phyloP scores from a whole-genome alignment of 2,329 filamentous ascomycete species.

The Xylariales sp. region DNA sequence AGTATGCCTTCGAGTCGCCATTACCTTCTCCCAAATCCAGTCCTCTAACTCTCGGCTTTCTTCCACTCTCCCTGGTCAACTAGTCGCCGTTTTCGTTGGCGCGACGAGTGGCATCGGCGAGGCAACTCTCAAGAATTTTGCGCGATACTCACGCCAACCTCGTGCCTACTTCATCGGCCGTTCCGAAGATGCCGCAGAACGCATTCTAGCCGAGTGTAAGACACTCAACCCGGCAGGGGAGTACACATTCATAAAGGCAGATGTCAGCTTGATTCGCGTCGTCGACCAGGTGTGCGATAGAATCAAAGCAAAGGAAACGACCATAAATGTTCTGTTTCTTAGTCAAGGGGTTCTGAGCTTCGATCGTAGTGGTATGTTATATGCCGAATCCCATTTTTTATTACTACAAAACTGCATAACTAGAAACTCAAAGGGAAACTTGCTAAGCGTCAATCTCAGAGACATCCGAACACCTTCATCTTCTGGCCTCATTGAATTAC shows the following conservation, averaged over 20 bases:
- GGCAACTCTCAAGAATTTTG: conserved; percentile 39
- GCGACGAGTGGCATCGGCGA: conserved; percentile 48
- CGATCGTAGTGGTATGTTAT: background rate
- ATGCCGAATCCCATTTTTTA: background rate
- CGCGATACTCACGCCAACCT: conserved; percentile 33
- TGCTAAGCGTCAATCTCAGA: background rate
- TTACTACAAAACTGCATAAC: background rate
- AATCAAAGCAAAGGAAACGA: conserved; percentile 43
- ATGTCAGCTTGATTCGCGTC: conserved; percentile 40
- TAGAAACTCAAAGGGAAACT: background rate
- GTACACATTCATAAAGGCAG: conserved; percentile 40
- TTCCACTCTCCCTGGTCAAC: conserved; percentile 28
- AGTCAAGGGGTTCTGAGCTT: conserved; percentile 7
- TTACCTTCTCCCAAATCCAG: background rate
- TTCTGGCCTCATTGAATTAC: background rate
- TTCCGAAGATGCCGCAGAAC: conserved; percentile 32
- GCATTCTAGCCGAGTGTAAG: conserved; percentile 37
- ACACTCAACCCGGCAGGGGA: conserved; percentile 37
- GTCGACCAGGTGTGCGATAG: conserved; percentile 46
- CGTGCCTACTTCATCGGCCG: conserved; percentile 45
- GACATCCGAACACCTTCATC: background rate
- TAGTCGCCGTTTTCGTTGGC: conserved; percentile 47
- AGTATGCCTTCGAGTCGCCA: too few relatives aligned
- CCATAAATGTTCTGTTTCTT: conserved; percentile 48
- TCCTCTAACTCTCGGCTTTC: background rate